Base-by-base conservation (phyloP, 352 stramenopile species). In the Pythium scleroteichum region DNA sequence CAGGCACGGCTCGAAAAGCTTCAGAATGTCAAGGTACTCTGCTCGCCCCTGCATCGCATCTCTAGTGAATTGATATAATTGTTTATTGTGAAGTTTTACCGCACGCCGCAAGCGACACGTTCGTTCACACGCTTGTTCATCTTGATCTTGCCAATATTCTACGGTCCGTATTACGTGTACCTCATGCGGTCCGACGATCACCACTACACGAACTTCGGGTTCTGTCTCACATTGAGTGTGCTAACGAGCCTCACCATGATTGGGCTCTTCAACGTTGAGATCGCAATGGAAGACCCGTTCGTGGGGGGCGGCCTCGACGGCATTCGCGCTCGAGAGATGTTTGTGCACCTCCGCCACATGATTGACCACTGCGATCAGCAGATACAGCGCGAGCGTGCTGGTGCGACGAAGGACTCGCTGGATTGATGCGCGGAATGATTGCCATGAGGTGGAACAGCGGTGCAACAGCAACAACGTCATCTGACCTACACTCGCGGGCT, bases 201-300 rank as follows among this genome's bases (percentile, higher is more conserved):
- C 29, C 72, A 88, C 51, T 64, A 75, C 47, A 82, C 75, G 27
- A 92, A 79, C 60, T 94, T 94, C 64, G 80, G 59, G 13, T 94
- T 95, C 53, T 90, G 80, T 47, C 72, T 95, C 16, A 27, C 76
- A 32, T 71, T 94, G 9, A 90, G 81, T 62, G 68, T 86, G 23
- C 71, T 91, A 19, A 95, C 87, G 42, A 94, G 83, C 40, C 69
- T 95, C 29, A 70, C 85, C 38, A 91, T 95, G 80, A 88, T 88
- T 41, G 87, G 87, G n/a, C 82, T 95, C 51, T 94, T 94, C 68
- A 95, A 94, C 57, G 83, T 93, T 16, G 85, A 94, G 45, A 76
- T 80, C 50, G 75, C 79, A 5, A 87, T 96, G 78, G 87, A 94
- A 50, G 87, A 96, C 40, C 87, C 87, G 40, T 94, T 94, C 51